Evolutionary conservation across 352 stramenopile species (phyloP), one percentile per base, ranked within the genome.

Genomic region (Phytophthora pisi): DNA sequence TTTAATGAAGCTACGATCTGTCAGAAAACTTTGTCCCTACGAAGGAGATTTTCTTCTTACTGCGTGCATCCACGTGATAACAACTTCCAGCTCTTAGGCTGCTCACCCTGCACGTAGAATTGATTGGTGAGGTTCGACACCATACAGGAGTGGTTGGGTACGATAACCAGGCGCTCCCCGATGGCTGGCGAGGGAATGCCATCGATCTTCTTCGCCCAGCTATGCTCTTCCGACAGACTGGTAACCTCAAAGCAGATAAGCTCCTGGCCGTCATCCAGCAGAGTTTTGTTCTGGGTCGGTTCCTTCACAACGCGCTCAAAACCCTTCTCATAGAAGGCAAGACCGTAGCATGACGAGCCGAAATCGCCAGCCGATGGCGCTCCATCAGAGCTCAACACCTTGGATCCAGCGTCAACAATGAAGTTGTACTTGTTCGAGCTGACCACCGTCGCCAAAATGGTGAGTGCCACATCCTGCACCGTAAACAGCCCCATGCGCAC

Each of bases 171-270:
- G 16, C 75, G 77, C 43, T 80, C 57, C 34, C 85, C 82, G 31
- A 93, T 89, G 6, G 67, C 50, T 0, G 85, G 82, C 0, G 72
- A 67, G 8, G 74, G 58, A 36, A 86, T 75, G 15, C 82, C 81
- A 9, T 89, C 79, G 6, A 82, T 68, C 40, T 85, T 76, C 64
- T 88, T 75, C 40, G 88, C 36, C 85, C 85, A 93, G 16, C 82
- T 81, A 40, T 93, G 85, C 54, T 93, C 85, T 63, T 93, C 85
- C 45, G 82, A 93, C 23, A 93, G 68, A 45, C 86, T 91, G 40
- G 82, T 81, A 15, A 93, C 36, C 31, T 90, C 75, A 59, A 88
- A 93, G 70, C 82, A 90, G 42, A 79, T 65, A 18, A 86, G 31
- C 11, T 79, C 65, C 3, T 79, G 51, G 20, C 72, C 82, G 38